phyloP scores from a whole-genome alignment of 169 alveolate species.

The Eimeria acervulina region DNA sequence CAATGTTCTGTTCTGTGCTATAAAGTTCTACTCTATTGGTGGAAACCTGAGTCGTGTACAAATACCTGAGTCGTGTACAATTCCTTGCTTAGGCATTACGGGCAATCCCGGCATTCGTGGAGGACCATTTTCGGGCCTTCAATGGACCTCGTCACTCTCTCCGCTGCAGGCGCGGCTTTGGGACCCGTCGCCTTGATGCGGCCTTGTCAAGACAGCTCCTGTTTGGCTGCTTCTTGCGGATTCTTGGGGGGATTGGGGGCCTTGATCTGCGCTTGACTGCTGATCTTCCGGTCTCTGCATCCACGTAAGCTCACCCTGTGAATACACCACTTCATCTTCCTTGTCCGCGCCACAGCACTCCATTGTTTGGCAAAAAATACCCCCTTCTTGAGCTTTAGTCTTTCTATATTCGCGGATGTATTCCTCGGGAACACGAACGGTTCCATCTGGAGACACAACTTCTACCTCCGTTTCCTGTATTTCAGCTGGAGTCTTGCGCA shows the following conservation, averaged over 20 bases:
- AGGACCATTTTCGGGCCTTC: background rate
- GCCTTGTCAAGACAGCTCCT: slow-evolving; percentile 56
- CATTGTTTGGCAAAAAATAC: slow-evolving; percentile 66
- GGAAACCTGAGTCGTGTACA: background rate
- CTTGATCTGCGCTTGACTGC: background rate
- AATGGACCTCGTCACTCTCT: slow-evolving; percentile 32
- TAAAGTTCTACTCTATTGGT: background rate
- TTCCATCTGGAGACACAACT: slow-evolving; percentile 87
- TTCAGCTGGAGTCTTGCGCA: slow-evolving; percentile 86
- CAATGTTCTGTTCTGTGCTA: slow-evolving; percentile 25
- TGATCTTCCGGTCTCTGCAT: slow-evolving; percentile 38
- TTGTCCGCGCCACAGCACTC: slow-evolving; percentile 76
- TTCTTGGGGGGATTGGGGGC: background rate
- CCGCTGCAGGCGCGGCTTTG: slow-evolving; percentile 57
- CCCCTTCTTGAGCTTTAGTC: slow-evolving; percentile 38
- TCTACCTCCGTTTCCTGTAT: slow-evolving; percentile 83
- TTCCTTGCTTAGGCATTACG: background rate
- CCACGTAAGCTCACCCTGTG: slow-evolving; percentile 61
- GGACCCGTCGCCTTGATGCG: background rate
- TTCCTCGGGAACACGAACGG: slow-evolving; percentile 88
- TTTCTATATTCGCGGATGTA: slow-evolving; percentile 84
- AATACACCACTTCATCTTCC: slow-evolving; percentile 68
- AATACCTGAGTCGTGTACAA: background rate
- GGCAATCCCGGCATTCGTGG: background rate
- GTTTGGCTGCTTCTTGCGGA: slow-evolving; percentile 32